phyloP scores from a whole-genome alignment of 2,329 filamentous ascomycete species.

The Diaporthe nobilis region DNA sequence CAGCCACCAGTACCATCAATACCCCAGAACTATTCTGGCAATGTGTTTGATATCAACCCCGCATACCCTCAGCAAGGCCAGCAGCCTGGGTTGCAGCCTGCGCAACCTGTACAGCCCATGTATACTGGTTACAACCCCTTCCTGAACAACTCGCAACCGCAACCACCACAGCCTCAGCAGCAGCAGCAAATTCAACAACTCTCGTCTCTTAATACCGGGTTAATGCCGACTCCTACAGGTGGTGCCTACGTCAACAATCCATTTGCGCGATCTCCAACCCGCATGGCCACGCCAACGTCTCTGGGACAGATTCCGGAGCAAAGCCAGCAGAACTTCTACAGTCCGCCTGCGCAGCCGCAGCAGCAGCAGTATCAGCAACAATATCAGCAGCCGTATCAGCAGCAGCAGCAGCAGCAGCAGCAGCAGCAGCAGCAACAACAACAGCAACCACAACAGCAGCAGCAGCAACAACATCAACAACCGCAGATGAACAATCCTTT shows the following conservation, averaged over 20 bases:
- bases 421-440: conserved; percentile 37
- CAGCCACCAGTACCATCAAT: conserved; percentile 59
- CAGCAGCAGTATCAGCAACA: conserved; percentile 46
- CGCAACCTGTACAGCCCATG: conserved; percentile 53
- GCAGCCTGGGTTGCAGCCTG: conserved; percentile 44
- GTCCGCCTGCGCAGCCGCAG: conserved; percentile 42
- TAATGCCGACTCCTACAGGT: conserved; percentile 41
- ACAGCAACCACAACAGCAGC: conserved; percentile 32
- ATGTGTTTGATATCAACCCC: conserved; percentile 59
- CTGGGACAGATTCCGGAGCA: conserved; percentile 69
- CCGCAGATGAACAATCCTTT: conserved; percentile 43
- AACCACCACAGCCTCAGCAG: conserved; percentile 49
- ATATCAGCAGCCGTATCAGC: conserved; percentile 46
- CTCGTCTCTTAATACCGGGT: conserved; percentile 57
- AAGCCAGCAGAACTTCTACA: conserved; percentile 60
- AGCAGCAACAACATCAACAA: conserved; percentile 40
- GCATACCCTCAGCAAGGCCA: conserved; percentile 53
- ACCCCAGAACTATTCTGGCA: conserved; percentile 56
- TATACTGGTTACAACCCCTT: conserved; percentile 68
- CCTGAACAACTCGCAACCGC: conserved; percentile 56
- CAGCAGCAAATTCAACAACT: conserved; percentile 51
- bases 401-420: conserved; percentile 44
- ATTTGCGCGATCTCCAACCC: conserved; percentile 64
- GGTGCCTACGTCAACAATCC: conserved; percentile 60
- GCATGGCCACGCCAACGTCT: conserved; percentile 62